These are phyloP conservation scores for Fusarium redolens DNA, from an alignment of 2,329 filamentous ascomycete species.

Conservation along the genomic window DNA sequence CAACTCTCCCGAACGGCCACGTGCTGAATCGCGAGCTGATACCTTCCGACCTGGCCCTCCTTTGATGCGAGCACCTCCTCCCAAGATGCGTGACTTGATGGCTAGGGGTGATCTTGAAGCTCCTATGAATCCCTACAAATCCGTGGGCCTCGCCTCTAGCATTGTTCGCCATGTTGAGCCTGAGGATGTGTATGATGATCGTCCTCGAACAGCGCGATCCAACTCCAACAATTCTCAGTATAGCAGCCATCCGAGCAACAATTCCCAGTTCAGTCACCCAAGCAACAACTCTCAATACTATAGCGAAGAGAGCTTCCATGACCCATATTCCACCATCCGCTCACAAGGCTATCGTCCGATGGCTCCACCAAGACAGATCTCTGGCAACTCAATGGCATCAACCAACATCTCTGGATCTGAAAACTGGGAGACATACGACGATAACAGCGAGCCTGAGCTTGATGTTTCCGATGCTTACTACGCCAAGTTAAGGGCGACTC, in stretches of 20 bases:
- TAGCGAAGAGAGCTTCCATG: slow-evolving; percentile 52
- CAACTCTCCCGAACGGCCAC: slow-evolving; percentile 83
- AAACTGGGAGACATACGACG: slow-evolving; percentile 98
- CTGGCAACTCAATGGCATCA: slow-evolving; percentile 76
- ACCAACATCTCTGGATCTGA: slow-evolving; percentile 84
- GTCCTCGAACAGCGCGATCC: slow-evolving; percentile 50
- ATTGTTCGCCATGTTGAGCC: slow-evolving; percentile 72
- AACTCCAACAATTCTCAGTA: slow-evolving; percentile 55
- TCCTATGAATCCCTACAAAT: slow-evolving; percentile 61
- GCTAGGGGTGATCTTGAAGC: slow-evolving; percentile 64
- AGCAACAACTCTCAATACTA: slow-evolving; percentile 44
- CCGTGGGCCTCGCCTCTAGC: slow-evolving; percentile 62
- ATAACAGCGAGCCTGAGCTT: slow-evolving; percentile 79
- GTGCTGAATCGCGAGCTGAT: slow-evolving; percentile 57
- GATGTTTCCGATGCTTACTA: slow-evolving; percentile 85
- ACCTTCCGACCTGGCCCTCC: slow-evolving; percentile 67
- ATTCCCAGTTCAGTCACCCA: slow-evolving; percentile 45
- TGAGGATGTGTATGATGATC: slow-evolving; percentile 88
- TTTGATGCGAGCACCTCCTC: slow-evolving; percentile 75
- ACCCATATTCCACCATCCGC: slow-evolving; percentile 57
- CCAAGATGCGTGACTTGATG: slow-evolving; percentile 88
- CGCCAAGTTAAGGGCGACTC: slow-evolving; percentile 77
- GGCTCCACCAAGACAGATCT: slow-evolving; percentile 69
- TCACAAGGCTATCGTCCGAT: slow-evolving; percentile 55
- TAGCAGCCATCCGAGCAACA: slow-evolving; percentile 47